Base-by-base conservation (phyloP, 2,329 filamentous ascomycete species). In the Dryadomyces quercus-mongolicae region DNA sequence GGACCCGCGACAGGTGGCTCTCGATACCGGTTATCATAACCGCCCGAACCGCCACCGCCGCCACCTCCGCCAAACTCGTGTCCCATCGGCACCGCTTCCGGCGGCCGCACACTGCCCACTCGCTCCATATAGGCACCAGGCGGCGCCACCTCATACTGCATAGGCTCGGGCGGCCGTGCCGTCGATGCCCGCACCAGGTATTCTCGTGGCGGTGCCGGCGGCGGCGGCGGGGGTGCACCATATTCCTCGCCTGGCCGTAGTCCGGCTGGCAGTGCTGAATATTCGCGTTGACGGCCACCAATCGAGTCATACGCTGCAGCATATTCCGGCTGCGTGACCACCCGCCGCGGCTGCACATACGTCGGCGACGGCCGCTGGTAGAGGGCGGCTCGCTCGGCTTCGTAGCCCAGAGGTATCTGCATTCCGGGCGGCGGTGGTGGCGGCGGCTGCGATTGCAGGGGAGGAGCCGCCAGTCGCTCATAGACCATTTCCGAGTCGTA, bases 261-360 rank as follows among this genome's bases (percentile, higher is more conserved):
- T 56, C 72, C 25, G 25, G 25, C 67, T 12, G 74, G 78, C 42
- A 74, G 78, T 58, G 68, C 67, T 5, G 80, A 76, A 59, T 80
- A 79, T 59, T 85, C 82, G 54, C 79, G 71, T 58, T 78, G 75
- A 16, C 76, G 74, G 57, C 78, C 80, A 31, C 73, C 68, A 56
- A 18, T 16, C 2, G 21, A 13, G 9, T 42, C 36, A 15, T 44
- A 48, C 7, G 49, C 21, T 51, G 42, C 12, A 2, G 74, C 68
- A 52, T 74, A 78, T 57, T 86, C 84, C 2, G 81, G 77, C 57
- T 84, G 79, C 12, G 82, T 82, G 21, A 87, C 69, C 46, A 83
- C 73, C 45, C 81, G 74, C 56, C 80, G 71, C 10, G 75, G 70
- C n/a, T 53, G 65, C 48, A 67, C 68, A 16, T 56, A 75, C 9